Conservation (phyloP, 495 filamentous ascomycete genomes). For the Neurospora sp. region DNA sequence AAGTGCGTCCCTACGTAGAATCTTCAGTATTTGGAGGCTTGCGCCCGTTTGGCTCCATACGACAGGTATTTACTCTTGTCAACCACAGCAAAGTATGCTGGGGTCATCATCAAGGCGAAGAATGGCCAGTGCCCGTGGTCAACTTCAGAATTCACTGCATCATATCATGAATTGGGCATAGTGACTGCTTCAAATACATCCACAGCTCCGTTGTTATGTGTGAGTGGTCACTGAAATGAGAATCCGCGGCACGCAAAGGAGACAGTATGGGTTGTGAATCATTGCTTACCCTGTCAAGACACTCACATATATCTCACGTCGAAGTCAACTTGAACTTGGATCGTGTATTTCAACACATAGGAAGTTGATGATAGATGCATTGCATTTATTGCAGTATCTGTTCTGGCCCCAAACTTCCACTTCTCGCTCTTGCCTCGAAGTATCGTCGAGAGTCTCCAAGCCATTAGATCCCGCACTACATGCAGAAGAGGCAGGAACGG, state of each 20-base stretch:
- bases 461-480: background rate
- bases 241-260: background rate
- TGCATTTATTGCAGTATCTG: background rate
- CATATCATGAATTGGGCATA: background rate
- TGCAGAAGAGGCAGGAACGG: background rate
- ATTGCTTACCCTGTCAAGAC: background rate
- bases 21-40: background rate
- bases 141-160: background rate
- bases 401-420: background rate
- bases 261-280: background rate
- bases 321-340: background rate
- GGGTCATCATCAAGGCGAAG: background rate
- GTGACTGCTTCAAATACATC: background rate
- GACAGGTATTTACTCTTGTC: background rate
- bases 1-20: background rate
- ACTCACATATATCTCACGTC: background rate
- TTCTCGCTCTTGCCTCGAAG: background rate
- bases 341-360: background rate
- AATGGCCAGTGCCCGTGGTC: background rate
- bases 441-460: background rate
- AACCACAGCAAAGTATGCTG: background rate
- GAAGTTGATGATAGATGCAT: background rate
- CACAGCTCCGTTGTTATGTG: background rate
- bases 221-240: background rate
- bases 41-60: background rate